A percentile compares a stretch with the other conserved stretches of the same genome.
phyloP scores from a whole-genome alignment of 345 rosid genomes.

The Pugionium cornutum region DNA sequence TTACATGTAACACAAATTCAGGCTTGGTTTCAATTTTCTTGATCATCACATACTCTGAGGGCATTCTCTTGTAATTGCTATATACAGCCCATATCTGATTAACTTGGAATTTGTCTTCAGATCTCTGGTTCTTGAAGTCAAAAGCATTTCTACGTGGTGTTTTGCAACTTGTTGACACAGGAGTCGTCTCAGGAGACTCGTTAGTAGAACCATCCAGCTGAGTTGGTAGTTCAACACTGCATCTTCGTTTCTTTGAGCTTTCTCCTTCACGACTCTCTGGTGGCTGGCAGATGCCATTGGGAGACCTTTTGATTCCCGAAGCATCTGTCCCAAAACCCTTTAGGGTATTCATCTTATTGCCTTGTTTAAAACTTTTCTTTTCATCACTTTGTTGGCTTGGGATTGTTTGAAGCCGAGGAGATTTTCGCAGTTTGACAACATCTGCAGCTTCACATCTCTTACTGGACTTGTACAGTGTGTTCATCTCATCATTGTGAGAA shows the following conservation, averaged over 20 bases:
- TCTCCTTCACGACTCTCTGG: constrained; percentile 30
- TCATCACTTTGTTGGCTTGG: constrained; percentile 24
- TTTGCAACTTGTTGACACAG: constrained; percentile 29
- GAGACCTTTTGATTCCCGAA: constrained; percentile 42
- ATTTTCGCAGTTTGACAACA: constrained; percentile 31
- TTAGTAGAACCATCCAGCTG: constrained; percentile 24
- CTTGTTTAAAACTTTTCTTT: constrained; percentile 29
- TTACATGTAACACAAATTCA: constrained; percentile 41
- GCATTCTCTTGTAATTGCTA: constrained; percentile 42
- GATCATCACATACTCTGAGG: constrained; percentile 51
- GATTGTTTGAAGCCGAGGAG: constrained; percentile 33
- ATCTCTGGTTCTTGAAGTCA: constrained; percentile 46
- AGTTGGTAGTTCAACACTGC: not conserved
- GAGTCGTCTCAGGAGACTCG: constrained; percentile 14
- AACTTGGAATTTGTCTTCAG: constrained; percentile 44
- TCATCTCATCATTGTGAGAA: constrained; percentile 36
- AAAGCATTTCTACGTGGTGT: constrained; percentile 30
- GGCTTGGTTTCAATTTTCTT: constrained; percentile 39
- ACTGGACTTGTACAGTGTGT: constrained; percentile 7
- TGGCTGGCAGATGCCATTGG: constrained; percentile 44
- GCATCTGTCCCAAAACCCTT: constrained; percentile 35
- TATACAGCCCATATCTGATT: constrained; percentile 58
- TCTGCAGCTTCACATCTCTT: constrained; percentile 18
- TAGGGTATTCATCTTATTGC: constrained; percentile 19
- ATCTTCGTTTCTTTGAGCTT: constrained; percentile 36